These are phyloP conservation scores for Spergularia marina DNA, from an alignment of 148 eudicot species.

Conservation along the genomic window DNA sequence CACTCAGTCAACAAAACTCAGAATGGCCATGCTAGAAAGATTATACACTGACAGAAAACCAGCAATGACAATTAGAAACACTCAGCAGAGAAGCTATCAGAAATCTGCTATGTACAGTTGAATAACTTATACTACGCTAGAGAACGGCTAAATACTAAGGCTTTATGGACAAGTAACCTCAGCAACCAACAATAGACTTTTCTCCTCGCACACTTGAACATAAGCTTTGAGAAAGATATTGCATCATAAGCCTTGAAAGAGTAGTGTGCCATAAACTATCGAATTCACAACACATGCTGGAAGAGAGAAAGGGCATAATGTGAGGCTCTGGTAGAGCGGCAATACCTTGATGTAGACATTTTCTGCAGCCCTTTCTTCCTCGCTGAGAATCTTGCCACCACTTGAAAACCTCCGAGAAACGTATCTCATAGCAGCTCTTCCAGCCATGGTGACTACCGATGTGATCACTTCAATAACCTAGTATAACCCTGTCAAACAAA, in stretches of 20 bases:
- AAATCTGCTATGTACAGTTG: neutral
- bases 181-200: neutral
- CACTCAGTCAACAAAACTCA: neutral
- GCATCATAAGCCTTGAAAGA: neutral
- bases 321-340: neutral
- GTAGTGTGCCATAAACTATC: neutral
- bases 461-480: neutral
- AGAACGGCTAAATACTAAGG: neutral
- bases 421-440: slow-evolving; percentile 62
- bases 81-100: neutral
- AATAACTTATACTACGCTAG: neutral
- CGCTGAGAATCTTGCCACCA: slow-evolving; percentile 71
- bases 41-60: neutral
- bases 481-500: neutral
- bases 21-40: neutral
- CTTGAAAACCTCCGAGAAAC: slow-evolving; percentile 74
- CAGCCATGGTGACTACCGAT: slow-evolving; percentile 49
- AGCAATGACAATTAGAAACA: neutral
- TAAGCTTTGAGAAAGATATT: neutral
- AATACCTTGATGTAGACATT: slow-evolving; percentile 91
- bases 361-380: slow-evolving; percentile 99
- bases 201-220: neutral
- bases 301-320: neutral
- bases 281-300: neutral
- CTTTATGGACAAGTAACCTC: neutral